phyloP scores from a whole-genome alignment of 192 early-diverging fungal species.

The Backusella parvicylindrica region DNA sequence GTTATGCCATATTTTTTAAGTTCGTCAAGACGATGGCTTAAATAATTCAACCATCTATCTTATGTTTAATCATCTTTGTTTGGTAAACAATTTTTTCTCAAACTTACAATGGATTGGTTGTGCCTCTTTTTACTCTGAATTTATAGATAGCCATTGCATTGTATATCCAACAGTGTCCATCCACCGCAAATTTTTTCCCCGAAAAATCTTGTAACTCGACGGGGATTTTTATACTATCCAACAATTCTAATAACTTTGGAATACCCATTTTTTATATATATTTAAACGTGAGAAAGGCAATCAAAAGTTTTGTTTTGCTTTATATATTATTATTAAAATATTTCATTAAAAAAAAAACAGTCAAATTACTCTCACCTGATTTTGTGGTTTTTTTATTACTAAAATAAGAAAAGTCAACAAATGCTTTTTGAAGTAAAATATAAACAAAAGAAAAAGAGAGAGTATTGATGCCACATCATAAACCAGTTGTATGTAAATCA shows the following conservation, averaged over 20 bases:
- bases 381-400: no score
- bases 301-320: no score
- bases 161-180: neutral
- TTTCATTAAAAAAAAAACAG: no score
- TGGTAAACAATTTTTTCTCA: neutral
- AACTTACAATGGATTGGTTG: neutral
- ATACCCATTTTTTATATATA: neutral
- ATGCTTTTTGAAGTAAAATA: no score
- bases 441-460: no score
- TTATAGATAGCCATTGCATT: neutral
- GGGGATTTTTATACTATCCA: neutral
- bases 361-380: no score
- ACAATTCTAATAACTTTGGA: neutral
- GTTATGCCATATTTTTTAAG: neutral
- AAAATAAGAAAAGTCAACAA: no score
- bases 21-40: neutral
- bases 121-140: neutral
- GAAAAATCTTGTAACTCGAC: neutral
- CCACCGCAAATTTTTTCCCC: neutral
- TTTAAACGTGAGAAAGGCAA: neutral
- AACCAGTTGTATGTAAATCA: no score
- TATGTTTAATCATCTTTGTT: neutral
- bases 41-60: neutral
- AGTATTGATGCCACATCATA: no score
- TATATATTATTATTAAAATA: no score